A percentile compares a stretch with the other conserved stretches of the same genome.
phyloP scores from a whole-genome alignment of 1,139 yeast genomes.

The Suhomyces yuchorum region DNA sequence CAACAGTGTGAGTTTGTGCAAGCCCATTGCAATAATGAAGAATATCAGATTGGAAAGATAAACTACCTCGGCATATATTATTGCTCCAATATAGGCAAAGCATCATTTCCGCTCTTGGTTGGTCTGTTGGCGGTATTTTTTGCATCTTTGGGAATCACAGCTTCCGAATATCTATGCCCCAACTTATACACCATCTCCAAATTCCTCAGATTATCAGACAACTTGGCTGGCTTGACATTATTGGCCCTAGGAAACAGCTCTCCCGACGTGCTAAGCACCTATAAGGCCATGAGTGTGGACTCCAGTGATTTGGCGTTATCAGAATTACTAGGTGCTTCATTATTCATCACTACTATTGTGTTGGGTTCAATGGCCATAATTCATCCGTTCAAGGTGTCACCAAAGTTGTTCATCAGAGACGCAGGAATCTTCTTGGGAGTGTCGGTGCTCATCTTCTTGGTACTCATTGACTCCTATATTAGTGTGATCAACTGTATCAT shows the following conservation, averaged over 20 bases:
- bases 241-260: constrained; percentile 91
- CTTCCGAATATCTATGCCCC: constrained; percentile 76
- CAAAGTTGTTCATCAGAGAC: constrained; percentile 56
- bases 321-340: constrained; percentile 83
- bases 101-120: constrained; percentile 20
- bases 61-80: constrained; percentile 24
- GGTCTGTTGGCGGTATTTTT: constrained; percentile 47
- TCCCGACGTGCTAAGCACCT: constrained; percentile 86
- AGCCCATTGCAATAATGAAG: constrained; percentile 41
- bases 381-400: constrained; percentile 63
- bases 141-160: constrained; percentile 67
- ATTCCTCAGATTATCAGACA: constrained; percentile 65
- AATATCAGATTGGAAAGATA: constrained; percentile 22
- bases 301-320: constrained; percentile 82
- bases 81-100: constrained; percentile 16
- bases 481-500: constrained; percentile 46
- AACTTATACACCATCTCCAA: constrained; percentile 66
- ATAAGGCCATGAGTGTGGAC: constrained; percentile 70
- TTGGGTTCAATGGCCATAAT: constrained; percentile 74
- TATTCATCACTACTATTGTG: constrained; percentile 73
- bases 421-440: constrained; percentile 52
- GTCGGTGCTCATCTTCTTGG: constrained; percentile 39
- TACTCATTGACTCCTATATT: constrained; percentile 49
- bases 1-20: constrained; percentile 50
- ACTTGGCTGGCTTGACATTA: constrained; percentile 83